A percentile compares a stretch with the other conserved stretches of the same genome.
phyloP scores from a whole-genome alignment of 345 rosid genomes.

The Lepidium africanum region DNA sequence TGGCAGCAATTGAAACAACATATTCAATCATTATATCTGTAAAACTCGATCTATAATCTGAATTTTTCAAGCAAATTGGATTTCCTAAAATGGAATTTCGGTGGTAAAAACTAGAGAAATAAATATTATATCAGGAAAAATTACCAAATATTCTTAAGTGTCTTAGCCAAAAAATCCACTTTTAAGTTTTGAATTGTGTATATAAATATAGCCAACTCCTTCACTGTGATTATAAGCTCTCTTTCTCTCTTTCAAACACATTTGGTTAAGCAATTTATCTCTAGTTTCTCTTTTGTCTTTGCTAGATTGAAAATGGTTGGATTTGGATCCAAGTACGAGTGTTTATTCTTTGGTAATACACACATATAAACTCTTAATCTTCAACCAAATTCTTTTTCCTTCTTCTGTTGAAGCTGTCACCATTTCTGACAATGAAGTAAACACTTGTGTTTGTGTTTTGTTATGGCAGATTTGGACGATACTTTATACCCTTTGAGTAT shows the following conservation, averaged over 20 bases:
- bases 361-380: neutral
- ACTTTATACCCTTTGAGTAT: slow-evolving; percentile 70
- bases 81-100: no score
- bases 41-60: no score
- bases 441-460: neutral
- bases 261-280: neutral
- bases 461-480: slow-evolving; percentile 76
- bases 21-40: neutral
- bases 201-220: neutral
- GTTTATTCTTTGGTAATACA: slow-evolving; percentile 71
- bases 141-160: neutral
- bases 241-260: neutral
- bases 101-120: no score
- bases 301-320: slow-evolving; percentile 42
- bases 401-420: no score
- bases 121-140: no score
- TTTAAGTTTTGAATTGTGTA: neutral
- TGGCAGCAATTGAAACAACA: neutral
- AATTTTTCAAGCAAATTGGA: no score
- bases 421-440: neutral
- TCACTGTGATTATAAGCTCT: neutral
- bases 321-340: slow-evolving; percentile 50
- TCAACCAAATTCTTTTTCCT: neutral
- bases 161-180: neutral
- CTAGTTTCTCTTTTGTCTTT: neutral